Conservation (phyloP, 192 early-diverging fungal species). For the Mortierella hygrophila region DNA sequence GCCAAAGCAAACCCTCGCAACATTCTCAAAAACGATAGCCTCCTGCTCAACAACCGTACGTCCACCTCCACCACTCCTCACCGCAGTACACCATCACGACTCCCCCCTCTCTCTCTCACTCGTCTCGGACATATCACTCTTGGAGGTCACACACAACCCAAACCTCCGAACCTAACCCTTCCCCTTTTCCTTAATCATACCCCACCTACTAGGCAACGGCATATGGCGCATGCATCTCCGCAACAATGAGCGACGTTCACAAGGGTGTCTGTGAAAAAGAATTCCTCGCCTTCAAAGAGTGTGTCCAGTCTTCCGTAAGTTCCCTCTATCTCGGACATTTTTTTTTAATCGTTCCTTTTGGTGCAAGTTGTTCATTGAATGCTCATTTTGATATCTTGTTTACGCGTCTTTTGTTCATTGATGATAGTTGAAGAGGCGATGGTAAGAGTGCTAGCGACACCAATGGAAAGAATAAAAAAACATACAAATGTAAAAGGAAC, state of each 20-base stretch:
- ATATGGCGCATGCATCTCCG: conserved; percentile 50
- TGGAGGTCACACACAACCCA: not conserved
- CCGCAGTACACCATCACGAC: not conserved
- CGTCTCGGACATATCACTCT: too few species aligned
- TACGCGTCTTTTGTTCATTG: not conserved
- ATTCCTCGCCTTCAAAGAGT: conserved; percentile 53
- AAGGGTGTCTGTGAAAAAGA: conserved; percentile 53
- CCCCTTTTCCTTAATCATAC: not conserved
- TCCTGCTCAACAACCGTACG: conserved; percentile 41
- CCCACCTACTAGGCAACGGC: conserved; percentile 22
- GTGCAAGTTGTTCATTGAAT: not conserved
- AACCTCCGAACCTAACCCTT: not conserved
- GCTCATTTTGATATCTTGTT: not conserved
- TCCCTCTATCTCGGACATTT: not conserved
- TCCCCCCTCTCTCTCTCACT: not conserved
- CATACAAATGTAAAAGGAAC: not conserved
- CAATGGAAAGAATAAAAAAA: not conserved
- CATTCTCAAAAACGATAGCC: conserved; percentile 44
- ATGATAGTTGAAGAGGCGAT: conserved; percentile 49
- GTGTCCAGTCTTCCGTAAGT: conserved; percentile 51
- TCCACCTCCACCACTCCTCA: not conserved
- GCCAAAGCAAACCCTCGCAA: conserved; percentile 41
- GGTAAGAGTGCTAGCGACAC: conserved; percentile 10
- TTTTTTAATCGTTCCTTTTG: not conserved
- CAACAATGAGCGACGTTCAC: conserved; percentile 47